Conservation (phyloP, 805 yeast genomes). For the Candida tammaniensis region DNA sequence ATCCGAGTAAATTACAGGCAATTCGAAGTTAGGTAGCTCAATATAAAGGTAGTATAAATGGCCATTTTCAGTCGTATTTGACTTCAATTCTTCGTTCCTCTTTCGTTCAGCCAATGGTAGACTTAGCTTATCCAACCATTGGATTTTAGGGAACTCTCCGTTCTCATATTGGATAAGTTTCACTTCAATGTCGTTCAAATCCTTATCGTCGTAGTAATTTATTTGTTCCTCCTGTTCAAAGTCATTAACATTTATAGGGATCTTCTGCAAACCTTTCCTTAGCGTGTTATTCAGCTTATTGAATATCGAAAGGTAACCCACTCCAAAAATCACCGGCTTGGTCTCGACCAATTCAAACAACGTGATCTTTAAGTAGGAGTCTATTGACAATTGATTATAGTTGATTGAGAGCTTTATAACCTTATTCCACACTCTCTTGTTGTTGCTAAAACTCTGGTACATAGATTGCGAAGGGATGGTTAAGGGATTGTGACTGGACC, state of each 20-base stretch:
- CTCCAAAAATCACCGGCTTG: slow-evolving; percentile 53
- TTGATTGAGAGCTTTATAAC: slow-evolving; percentile 73
- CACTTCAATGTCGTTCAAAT: slow-evolving; percentile 40
- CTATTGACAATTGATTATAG: slow-evolving; percentile 66
- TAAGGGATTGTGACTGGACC: slow-evolving; percentile 24
- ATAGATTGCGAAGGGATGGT: slow-evolving; percentile 34
- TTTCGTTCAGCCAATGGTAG: slow-evolving; percentile 12
- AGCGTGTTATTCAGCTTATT: slow-evolving; percentile 51
- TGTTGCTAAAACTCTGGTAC: slow-evolving; percentile 30
- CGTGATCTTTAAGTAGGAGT: slow-evolving; percentile 56
- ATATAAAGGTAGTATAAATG: slow-evolving; percentile 26
- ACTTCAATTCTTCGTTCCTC: slow-evolving; percentile 1
- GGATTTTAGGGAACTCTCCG: slow-evolving; percentile 58
- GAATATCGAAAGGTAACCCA: slow-evolving; percentile 59
- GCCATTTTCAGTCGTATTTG: slow-evolving; percentile 2
- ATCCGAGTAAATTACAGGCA: slow-evolving; percentile 43
- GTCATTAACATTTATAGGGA: slow-evolving; percentile 25
- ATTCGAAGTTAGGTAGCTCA: slow-evolving; percentile 42
- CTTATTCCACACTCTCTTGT: slow-evolving; percentile 59
- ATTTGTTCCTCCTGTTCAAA: slow-evolving; percentile 11
- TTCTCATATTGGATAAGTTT: slow-evolving; percentile 61
- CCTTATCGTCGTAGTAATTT: slow-evolving; percentile 5
- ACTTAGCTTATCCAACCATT: slow-evolving; percentile 70
- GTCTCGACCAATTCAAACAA: slow-evolving; percentile 69
- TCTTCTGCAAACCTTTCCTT: slow-evolving; percentile 67